These are phyloP conservation scores for Thermochaetoides dissita DNA, from an alignment of 2,329 filamentous ascomycete genomes.

Conservation along the genomic window DNA sequence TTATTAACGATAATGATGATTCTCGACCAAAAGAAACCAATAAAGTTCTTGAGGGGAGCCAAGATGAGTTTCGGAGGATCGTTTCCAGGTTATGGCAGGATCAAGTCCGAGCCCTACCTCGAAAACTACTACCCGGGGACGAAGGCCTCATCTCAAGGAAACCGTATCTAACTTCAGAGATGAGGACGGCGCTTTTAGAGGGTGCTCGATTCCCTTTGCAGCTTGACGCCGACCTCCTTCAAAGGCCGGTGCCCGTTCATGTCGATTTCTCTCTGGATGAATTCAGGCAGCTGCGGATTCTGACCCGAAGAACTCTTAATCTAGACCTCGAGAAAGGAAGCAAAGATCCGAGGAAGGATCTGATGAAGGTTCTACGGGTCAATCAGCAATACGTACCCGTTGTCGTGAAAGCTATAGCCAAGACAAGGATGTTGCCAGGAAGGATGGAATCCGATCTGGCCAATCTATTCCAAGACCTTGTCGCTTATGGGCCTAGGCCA, in stretches of 20 bases:
- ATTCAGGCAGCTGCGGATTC: slow-evolving; percentile 11
- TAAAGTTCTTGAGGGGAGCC: too few species aligned
- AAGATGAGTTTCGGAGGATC: not conserved
- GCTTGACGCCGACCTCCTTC: slow-evolving; percentile 1
- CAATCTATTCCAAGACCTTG: slow-evolving; percentile 25
- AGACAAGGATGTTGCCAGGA: slow-evolving; percentile 5
- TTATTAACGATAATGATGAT: slow-evolving; percentile 9
- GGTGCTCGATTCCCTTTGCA: slow-evolving; percentile 9
- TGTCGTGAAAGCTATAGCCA: slow-evolving; percentile 5
- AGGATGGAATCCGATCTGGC: slow-evolving; percentile 21
- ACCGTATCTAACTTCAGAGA: slow-evolving; percentile 7
- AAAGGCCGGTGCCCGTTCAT: slow-evolving; percentile 21
- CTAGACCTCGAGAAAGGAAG: slow-evolving; percentile 5
- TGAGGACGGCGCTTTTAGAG: slow-evolving; percentile 11
- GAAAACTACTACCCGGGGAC: too few species aligned
- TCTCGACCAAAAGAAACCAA: too few species aligned
- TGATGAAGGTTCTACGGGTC: slow-evolving; percentile 10
- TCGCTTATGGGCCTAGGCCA: slow-evolving; percentile 10
- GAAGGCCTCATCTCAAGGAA: too few species aligned
- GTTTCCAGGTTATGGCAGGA: not conserved
- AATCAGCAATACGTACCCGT: not conserved
- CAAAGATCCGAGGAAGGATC: slow-evolving; percentile 8
- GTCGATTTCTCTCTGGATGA: slow-evolving; percentile 33
- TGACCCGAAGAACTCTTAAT: slow-evolving; percentile 1
- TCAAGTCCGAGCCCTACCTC: too few species aligned